Conservation (phyloP, 2,329 filamentous ascomycete species). For the Fusarium papillatum region DNA sequence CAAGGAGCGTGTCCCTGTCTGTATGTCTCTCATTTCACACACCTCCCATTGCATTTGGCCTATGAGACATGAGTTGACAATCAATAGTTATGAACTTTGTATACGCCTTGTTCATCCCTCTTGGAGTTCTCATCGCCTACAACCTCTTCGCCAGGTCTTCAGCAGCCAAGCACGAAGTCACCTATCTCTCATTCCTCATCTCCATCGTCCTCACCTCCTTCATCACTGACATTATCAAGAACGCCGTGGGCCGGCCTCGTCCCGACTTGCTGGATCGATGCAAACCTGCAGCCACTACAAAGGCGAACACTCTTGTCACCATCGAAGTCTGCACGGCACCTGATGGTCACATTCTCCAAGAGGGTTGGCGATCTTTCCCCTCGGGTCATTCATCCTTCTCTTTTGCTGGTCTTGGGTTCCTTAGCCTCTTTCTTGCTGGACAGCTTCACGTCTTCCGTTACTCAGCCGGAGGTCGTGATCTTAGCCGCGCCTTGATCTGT, state of each 20-base stretch:
- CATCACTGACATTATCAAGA: slow-evolving; percentile 93
- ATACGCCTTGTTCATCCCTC: slow-evolving; percentile 81
- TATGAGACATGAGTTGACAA: slow-evolving; percentile 4
- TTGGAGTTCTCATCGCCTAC: slow-evolving; percentile 75
- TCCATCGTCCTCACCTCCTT: slow-evolving; percentile 83
- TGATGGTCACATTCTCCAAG: slow-evolving; percentile 77
- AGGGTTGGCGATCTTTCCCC: slow-evolving; percentile 88
- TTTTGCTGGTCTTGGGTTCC: slow-evolving; percentile 83
- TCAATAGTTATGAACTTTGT: slow-evolving; percentile 78
- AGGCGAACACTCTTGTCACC: slow-evolving; percentile 67
- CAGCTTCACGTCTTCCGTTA: slow-evolving; percentile 71
- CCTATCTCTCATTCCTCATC: slow-evolving; percentile 84
- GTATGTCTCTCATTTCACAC: slow-evolving; percentile 59
- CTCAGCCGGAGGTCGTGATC: slow-evolving; percentile 60
- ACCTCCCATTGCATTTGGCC: background rate
- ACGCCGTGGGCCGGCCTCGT: slow-evolving; percentile 82
- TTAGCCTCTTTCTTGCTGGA: slow-evolving; percentile 78
- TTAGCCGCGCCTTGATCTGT: slow-evolving; percentile 69
- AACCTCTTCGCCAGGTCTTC: slow-evolving; percentile 73
- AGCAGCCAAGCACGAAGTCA: slow-evolving; percentile 86
- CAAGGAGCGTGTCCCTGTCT: slow-evolving; percentile 84
- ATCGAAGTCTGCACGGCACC: slow-evolving; percentile 81
- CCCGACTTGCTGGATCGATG: slow-evolving; percentile 81
- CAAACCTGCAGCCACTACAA: slow-evolving; percentile 70
- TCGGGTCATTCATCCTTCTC: slow-evolving; percentile 85